phyloP scores from a whole-genome alignment of 2,329 filamentous ascomycete species.

The Sarocladium strictum region DNA sequence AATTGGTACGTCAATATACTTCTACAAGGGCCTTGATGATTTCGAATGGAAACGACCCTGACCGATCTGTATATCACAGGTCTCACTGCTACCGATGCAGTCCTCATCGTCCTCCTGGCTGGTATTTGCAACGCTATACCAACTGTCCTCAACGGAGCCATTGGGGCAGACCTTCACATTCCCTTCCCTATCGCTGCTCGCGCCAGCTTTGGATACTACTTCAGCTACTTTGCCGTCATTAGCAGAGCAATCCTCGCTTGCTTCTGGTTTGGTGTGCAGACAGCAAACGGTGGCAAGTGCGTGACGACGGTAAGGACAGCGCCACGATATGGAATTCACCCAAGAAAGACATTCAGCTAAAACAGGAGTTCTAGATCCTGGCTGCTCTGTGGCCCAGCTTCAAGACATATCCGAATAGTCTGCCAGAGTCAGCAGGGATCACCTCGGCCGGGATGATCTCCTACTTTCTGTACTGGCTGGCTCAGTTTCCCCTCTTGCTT shows the following conservation, averaged over 20 bases:
- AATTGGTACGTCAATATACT: too few species aligned
- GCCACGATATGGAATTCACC: too few species aligned
- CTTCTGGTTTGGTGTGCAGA: slow-evolving; percentile 49
- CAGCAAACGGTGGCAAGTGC: too few species aligned
- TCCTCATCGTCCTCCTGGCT: too few species aligned
- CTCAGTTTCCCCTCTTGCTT: slow-evolving; percentile 47
- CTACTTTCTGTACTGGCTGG: slow-evolving; percentile 51
- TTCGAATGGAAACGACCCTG: too few species aligned
- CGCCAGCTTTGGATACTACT: slow-evolving; percentile 31
- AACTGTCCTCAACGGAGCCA: slow-evolving; percentile 30
- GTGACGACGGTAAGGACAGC: too few species aligned
- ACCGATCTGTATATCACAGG: too few species aligned
- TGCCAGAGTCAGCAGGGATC: slow-evolving; percentile 45
- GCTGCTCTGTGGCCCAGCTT: slow-evolving; percentile 50
- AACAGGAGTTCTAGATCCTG: slow-evolving; percentile 33
- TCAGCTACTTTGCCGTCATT: slow-evolving; percentile 26
- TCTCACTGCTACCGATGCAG: too few species aligned
- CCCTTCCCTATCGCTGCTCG: slow-evolving; percentile 30
- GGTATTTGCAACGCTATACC: too few species aligned
- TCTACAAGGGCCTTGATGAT: too few species aligned
- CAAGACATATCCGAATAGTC: slow-evolving; percentile 42
- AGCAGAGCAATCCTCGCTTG: slow-evolving; percentile 38
- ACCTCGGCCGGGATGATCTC: slow-evolving; percentile 49
- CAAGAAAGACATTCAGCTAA: too few species aligned
- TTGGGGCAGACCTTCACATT: slow-evolving; percentile 25